A percentile compares a stretch with the other conserved stretches of the same genome.
Conservation (phyloP, 257 asterid species). For the Jaltomata sinuosa region DNA sequence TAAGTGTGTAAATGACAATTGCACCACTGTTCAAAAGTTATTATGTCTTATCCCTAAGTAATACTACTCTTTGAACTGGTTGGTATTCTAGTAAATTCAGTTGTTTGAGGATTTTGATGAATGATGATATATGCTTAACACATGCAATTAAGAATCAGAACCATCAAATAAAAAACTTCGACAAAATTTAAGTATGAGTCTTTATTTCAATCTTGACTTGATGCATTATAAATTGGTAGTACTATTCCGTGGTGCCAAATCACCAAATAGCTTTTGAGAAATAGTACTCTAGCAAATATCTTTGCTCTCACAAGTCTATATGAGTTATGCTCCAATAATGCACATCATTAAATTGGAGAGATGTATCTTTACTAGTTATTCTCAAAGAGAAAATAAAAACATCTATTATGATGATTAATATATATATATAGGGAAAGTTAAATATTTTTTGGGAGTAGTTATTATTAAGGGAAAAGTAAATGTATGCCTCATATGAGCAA, state of each 20-base stretch:
- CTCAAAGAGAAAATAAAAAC: no score
- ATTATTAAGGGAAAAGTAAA: no score
- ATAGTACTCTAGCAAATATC: neutral
- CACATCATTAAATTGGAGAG: no score
- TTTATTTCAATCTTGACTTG: neutral
- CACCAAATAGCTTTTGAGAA: neutral
- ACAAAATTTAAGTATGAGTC: neutral
- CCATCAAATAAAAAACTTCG: neutral
- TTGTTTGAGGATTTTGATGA: neutral
- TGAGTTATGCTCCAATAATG: no score
- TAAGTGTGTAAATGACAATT: neutral
- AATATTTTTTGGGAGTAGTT: no score
- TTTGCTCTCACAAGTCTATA: no score
- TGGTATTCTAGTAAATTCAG: neutral
- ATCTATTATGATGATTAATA: no score
- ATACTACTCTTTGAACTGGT: neutral
- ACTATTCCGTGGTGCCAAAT: neutral
- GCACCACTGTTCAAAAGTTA: neutral
- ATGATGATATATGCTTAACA: neutral
- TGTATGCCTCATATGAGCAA: no score
- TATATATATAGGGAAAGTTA: no score
- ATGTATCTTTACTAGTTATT: no score
- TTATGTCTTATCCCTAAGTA: neutral
- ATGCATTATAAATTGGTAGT: neutral
- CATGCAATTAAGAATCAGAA: neutral